Base-by-base conservation (phyloP, 2,329 filamentous ascomycete species). In the Diaporthe sp. region DNA sequence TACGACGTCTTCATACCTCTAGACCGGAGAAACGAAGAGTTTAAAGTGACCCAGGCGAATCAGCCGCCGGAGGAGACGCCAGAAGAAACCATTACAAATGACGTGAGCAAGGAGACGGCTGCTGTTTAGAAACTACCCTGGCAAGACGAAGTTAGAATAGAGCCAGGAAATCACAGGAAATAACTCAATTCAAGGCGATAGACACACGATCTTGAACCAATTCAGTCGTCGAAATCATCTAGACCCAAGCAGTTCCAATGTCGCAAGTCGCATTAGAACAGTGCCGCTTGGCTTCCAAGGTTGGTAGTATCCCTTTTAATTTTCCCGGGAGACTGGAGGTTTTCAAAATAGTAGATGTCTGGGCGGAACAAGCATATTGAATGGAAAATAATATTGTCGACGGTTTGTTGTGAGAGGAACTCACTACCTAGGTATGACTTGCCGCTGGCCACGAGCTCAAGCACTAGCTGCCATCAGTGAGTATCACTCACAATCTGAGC, bases 1-100 rank as follows among this genome's bases (percentile, higher is more conserved):
- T 90, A 87, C 77, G 84, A 89, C 77, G 80, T 85, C 5, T 85
- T 91, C 45, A 86, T 91, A 45, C 89, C 89, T 0, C 77, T 83
- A 0, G 77, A 83, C 3, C 84, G 89, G 1, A 82, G 84, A 0
- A 80, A 80, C 10, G 88, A 91, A 54, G 64, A 22, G 45, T 22
- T 54, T 3, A 54, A 52, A 22, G 35, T 30, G 64, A 68, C 47
- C 5, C 64, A n/a, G 40, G 64, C 64, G n/a, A 68, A 68, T 30
- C 64, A 68, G n/a, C 64, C 64, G 15, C 47, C 47, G 10, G 64
- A 68, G 12, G 64, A 68, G n/a, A 40, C 22, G 15, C 47, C 47
- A 8, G 64, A 68, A 28, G 64, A 68, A 30, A 28, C 33, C 22
- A 9, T 68, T 33, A 40, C 64, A 4, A 68, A 8, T 15, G 64